Evolutionary conservation across 1,284 basidiomycete species (phyloP).

Genomic region (Ganoderma resinaceum): DNA sequence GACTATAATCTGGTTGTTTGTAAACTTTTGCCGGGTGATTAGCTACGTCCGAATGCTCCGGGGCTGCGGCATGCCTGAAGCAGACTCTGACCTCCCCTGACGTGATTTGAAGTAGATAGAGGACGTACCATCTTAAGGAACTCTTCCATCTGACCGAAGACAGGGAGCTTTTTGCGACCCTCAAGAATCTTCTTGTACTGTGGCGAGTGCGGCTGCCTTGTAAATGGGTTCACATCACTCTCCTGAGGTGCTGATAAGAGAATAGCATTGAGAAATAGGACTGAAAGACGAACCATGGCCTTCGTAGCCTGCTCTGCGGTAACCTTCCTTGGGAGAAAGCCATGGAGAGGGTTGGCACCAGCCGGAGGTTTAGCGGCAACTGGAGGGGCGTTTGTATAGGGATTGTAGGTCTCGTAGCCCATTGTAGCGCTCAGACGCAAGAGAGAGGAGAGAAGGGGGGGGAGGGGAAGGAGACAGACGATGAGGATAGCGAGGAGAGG

Average conservation of each 20-base stretch:
- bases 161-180: slow-evolving; percentile 88
- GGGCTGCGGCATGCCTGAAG: slow-evolving; percentile 35
- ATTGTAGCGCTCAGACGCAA: neutral
- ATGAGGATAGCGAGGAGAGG: neutral
- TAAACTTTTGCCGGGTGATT: slow-evolving; percentile 66
- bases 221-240: slow-evolving; percentile 91
- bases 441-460: neutral
- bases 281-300: slow-evolving; percentile 48
- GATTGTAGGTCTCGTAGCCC: slow-evolving; percentile 26
- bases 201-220: slow-evolving; percentile 75
- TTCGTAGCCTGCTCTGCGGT: slow-evolving; percentile 40
- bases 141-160: slow-evolving; percentile 92
- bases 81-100: slow-evolving; percentile 47
- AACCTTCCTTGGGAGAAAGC: slow-evolving; percentile 66
- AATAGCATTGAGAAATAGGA: neutral
- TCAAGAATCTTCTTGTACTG: slow-evolving; percentile 91
- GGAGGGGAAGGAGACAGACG: neutral
- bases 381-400: slow-evolving; percentile 35
- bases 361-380: slow-evolving; percentile 31
- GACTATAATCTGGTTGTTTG: slow-evolving; percentile 88
- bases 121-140: slow-evolving; percentile 85
- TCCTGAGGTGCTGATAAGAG: slow-evolving; percentile 54
- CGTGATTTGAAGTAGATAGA: slow-evolving; percentile 22
- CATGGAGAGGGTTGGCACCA: slow-evolving; percentile 53
- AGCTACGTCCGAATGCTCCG: slow-evolving; percentile 38